phyloP scores from a whole-genome alignment of 305 asterid species.

The Plantago lanceolata region DNA sequence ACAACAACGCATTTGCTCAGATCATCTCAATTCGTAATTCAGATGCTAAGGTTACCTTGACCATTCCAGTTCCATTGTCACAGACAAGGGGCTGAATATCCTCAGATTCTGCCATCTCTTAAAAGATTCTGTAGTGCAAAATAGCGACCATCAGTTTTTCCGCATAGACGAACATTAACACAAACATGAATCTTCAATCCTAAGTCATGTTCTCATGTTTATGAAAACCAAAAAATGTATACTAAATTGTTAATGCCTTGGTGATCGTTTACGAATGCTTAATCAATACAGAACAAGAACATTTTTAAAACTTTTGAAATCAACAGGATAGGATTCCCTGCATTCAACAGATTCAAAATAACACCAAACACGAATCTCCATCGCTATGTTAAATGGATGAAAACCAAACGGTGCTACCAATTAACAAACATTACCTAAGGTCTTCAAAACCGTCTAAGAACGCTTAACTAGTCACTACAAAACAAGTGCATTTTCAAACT shows the following conservation, averaged over 20 bases:
- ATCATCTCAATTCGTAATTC: background rate
- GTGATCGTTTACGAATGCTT: background rate
- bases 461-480: too few relatives aligned
- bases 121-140: conserved; percentile 25
- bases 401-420: too few relatives aligned
- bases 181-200: background rate
- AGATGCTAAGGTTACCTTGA: conserved; percentile 48
- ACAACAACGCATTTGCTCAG: background rate
- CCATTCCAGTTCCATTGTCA: conserved; percentile 95
- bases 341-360: too few relatives aligned
- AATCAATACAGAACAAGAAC: too few relatives aligned
- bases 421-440: too few relatives aligned
- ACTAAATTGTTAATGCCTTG: background rate
- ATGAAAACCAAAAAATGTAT: conserved; percentile 8
- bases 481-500: too few relatives aligned
- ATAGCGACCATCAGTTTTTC: background rate
- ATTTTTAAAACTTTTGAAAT: too few relatives aligned
- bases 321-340: too few relatives aligned
- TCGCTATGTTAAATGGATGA: too few relatives aligned
- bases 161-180: background rate
- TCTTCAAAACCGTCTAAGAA: too few relatives aligned
- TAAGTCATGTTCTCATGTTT: conserved; percentile 18
- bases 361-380: too few relatives aligned
- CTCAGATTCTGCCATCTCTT: conserved; percentile 75
- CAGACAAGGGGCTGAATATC: conserved; percentile 89